Evolutionary conservation across 371 early-diverging fungal genomes (phyloP), one percentile per base, ranked within the genome.

Genomic region (Circinella umbellata): DNA sequence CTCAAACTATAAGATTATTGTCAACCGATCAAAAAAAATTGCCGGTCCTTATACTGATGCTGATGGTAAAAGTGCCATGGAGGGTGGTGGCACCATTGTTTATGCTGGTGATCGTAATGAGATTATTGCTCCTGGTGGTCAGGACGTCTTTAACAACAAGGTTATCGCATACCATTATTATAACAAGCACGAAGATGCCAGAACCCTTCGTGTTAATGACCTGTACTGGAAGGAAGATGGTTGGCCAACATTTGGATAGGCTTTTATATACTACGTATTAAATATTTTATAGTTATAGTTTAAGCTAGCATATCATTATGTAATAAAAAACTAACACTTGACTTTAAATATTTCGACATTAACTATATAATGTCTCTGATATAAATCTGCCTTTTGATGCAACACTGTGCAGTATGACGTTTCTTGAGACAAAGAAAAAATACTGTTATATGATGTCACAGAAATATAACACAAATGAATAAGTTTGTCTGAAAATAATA

Each of bases 101-200:
- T 42, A 64, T 14, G 10, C 49, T 27, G 65, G 65, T 5, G 47
- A 64, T 15, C 15, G 6, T 53, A 36, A 18, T 64, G 65, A 48
- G 17, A 64, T 51, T n/a, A 14, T 51, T 42, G 65, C 48, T 9
- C 65, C 65, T 36, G 65, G 65, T 4, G 65, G 65, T 4, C 54
- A 64, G 14, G 65, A 64, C 53, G 51, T 64, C 10, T 51, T 18
- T 53, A 35, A 64, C 51, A 53, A 53, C 54, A 51, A 51, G 8
- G 65, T 64, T 3, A 64, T 64, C 35, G 65, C 65, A 35, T 48
- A 48, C 65, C 65, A 64, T 36, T 42, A 42, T 53, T 64, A 64
- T 48, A 48, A 64, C 53, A 48, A 42, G 42, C 48, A 64, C 9
- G 1, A 5, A 8, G 54, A 53, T 53, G 34, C 49, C 11, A 18